Conservation (phyloP, 2,329 filamentous ascomycete species). For the Cylindrodendrum hubeiense region DNA sequence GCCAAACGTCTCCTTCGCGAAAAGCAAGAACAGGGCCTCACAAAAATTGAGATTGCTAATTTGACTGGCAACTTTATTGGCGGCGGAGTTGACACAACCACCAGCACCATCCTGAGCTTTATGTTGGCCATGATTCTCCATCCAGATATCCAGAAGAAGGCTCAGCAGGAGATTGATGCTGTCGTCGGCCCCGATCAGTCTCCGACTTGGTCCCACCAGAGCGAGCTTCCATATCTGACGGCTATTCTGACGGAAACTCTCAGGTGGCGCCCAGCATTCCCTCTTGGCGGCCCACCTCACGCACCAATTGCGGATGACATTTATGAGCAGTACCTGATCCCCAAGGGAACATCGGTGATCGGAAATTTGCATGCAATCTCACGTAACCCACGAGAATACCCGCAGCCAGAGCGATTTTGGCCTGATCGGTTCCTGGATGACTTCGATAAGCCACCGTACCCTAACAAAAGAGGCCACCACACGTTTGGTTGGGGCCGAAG, state of each 20-base stretch:
- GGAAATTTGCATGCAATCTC: conserved; percentile 20
- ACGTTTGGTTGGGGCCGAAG: conserved; percentile 23
- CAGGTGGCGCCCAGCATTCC: conserved; percentile 20
- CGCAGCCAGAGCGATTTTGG: conserved; percentile 13
- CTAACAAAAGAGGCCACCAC: conserved; percentile 18
- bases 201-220: conserved; percentile 15
- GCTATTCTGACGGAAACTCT: conserved; percentile 18
- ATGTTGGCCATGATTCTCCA: conserved; percentile 21
- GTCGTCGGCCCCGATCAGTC: conserved; percentile 14
- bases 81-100: conserved; percentile 22
- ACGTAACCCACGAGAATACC: conserved; percentile 22
- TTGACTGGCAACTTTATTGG: conserved; percentile 25
- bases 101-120: conserved; percentile 18
- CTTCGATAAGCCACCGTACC: conserved; percentile 16
- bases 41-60: conserved; percentile 19
- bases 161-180: conserved; percentile 12
- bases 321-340: conserved; percentile 14
- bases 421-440: conserved; percentile 21
- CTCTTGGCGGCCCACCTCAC: conserved; percentile 19
- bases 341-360: conserved; percentile 12
- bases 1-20: conserved; percentile 15
- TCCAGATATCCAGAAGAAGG: conserved; percentile 15
- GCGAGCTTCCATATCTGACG: conserved; percentile 8
- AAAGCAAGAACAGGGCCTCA: conserved; percentile 20
- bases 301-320: conserved; percentile 14